Evolutionary conservation across 2,329 filamentous ascomycete species (phyloP).

Genomic region (Penicillium sp.): DNA sequence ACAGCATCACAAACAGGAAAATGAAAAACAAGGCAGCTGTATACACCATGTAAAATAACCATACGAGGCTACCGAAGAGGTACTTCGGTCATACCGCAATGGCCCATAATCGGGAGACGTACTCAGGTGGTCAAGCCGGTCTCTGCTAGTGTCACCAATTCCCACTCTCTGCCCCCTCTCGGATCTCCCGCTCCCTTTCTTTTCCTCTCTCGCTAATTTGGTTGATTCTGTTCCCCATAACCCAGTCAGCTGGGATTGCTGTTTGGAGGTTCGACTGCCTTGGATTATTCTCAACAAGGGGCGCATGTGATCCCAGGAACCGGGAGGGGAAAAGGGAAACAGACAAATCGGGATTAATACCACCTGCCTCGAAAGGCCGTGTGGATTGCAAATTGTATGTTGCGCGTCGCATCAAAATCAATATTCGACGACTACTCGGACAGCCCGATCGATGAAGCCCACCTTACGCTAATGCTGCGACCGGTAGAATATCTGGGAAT

Average conservation of each 20-base stretch:
- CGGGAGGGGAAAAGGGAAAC: background rate
- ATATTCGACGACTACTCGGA: background rate
- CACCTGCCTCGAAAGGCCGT: background rate
- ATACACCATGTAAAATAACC: background rate
- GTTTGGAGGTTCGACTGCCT: background rate
- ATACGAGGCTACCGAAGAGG: background rate
- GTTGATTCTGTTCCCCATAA: background rate
- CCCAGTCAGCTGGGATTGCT: background rate
- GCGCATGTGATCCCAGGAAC: background rate
- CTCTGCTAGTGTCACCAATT: slow-evolving; percentile 9
- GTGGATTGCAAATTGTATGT: background rate
- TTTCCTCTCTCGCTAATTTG: background rate
- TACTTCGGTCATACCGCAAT: slow-evolving; percentile 7
- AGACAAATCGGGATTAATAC: background rate
- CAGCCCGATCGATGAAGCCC: background rate
- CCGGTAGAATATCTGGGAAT: slow-evolving; percentile 6
- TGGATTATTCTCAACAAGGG: background rate
- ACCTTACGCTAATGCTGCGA: slow-evolving; percentile 12
- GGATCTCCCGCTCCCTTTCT: background rate
- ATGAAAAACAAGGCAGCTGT: too few relatives aligned
- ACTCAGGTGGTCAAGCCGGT: slow-evolving; percentile 15
- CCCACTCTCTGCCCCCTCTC: slow-evolving; percentile 15
- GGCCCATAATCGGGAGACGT: slow-evolving; percentile 11
- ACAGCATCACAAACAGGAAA: too few relatives aligned
- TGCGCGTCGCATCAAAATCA: background rate